Evolutionary conservation across 768 basidiomycete genomes (phyloP).

Genomic region (Psilocybe cyanescens): DNA sequence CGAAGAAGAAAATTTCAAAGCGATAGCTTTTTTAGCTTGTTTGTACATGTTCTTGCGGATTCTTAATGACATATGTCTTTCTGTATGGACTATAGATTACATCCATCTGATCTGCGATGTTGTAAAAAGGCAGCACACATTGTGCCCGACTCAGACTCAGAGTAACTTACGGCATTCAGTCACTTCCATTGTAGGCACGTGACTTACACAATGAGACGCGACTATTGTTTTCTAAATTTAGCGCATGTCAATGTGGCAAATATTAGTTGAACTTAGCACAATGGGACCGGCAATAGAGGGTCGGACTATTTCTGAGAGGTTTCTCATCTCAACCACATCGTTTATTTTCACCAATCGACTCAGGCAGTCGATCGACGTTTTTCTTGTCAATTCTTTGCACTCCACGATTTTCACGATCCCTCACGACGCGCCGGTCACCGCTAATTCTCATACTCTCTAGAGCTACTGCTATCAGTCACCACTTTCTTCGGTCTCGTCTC

Average conservation of each 20-base stretch:
- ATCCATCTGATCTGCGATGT: no score
- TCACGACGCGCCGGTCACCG: not conserved
- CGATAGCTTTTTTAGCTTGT: slow-evolving; percentile 2
- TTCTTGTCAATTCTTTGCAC: not conserved
- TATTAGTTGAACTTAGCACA: not conserved
- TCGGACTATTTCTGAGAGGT: not conserved
- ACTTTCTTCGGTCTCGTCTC: not conserved
- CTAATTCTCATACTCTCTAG: no score
- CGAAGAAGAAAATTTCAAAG: slow-evolving; percentile 36
- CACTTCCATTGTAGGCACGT: not conserved
- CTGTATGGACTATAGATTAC: no score
- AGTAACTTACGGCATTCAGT: no score
- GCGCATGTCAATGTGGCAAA: not conserved
- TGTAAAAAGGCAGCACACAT: no score
- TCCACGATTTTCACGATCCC: not conserved
- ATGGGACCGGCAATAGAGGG: not conserved
- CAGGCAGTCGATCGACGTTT: not conserved
- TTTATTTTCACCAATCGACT: not conserved
- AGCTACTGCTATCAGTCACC: not conserved
- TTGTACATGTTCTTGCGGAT: no score
- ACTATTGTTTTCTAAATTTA: not conserved
- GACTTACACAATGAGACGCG: not conserved
- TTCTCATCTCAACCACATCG: no score
- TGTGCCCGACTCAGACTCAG: no score
- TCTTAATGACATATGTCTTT: no score